Conservation (phyloP, 1,139 yeast genomes). For the Kodamaea arcana region DNA sequence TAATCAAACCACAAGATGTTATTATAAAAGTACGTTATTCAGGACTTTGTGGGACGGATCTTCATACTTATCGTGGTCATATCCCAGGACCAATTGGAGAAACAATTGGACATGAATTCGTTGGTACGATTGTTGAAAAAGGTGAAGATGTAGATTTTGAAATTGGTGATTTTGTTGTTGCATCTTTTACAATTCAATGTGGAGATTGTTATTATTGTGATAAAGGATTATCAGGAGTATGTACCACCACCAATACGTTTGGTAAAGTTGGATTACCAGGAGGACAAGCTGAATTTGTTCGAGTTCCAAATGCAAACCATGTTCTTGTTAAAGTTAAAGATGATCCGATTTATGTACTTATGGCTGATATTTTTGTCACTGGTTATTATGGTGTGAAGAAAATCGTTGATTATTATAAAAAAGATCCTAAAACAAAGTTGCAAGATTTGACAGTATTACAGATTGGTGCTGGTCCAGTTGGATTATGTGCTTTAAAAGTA, state of each 20-base stretch:
- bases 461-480: conserved; percentile 66
- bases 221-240: conserved; percentile 51
- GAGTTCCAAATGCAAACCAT: conserved; percentile 54
- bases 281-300: conserved; percentile 57
- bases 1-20: conserved; percentile 42
- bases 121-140: conserved; percentile 37
- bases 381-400: conserved; percentile 56
- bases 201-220: conserved; percentile 54
- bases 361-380: conserved; percentile 68
- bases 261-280: conserved; percentile 55
- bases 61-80: conserved; percentile 59
- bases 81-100: conserved; percentile 41
- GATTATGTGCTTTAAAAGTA: conserved; percentile 50
- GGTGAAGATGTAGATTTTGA: conserved; percentile 31
- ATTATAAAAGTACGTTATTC: conserved; percentile 50
- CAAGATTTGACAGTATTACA: conserved; percentile 42
- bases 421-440: conserved; percentile 16
- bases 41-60: conserved; percentile 61
- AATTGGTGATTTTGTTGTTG: conserved; percentile 47
- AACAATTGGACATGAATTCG: conserved; percentile 49
- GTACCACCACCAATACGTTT: conserved; percentile 49
- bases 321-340: conserved; percentile 38
- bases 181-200: conserved; percentile 54
- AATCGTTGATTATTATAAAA: conserved; percentile 39
- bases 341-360: conserved; percentile 50